Evolutionary conservation across 805 yeast species (phyloP).

Genomic region (Sungouiella blattae): DNA sequence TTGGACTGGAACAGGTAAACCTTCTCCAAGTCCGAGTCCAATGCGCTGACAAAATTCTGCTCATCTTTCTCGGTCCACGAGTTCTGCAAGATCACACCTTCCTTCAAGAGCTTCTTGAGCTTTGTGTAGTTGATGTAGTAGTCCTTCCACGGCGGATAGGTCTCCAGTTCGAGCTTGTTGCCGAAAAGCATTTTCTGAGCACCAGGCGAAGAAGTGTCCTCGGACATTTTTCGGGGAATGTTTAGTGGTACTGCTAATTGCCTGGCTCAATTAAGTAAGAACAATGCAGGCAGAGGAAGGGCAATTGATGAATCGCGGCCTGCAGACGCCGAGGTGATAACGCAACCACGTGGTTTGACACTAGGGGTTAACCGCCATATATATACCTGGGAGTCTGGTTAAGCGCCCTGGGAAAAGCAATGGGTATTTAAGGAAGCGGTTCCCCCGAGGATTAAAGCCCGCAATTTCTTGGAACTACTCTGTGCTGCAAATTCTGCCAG

Average conservation of each 20-base stretch:
- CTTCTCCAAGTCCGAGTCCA: constrained; percentile 71
- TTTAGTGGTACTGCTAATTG: background rate
- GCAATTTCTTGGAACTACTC: no score
- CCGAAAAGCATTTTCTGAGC: constrained; percentile 71
- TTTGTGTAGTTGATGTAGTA: constrained; percentile 64
- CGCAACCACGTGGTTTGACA: no score
- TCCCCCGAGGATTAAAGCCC: no score
- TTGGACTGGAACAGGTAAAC: constrained; percentile 69
- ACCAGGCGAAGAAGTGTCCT: constrained; percentile 1
- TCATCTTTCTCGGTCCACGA: constrained; percentile 74
- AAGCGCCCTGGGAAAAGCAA: no score
- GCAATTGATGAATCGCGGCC: no score
- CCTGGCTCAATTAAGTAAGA: background rate
- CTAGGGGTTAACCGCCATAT: no score
- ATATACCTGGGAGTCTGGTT: no score
- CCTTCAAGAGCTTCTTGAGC: constrained; percentile 66
- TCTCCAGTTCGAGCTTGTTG: constrained; percentile 74
- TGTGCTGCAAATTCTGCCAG: no score
- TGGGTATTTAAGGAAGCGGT: no score
- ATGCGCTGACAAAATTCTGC: constrained; percentile 57
- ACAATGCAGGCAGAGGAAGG: no score
- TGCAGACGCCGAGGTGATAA: no score
- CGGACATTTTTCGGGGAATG: constrained; percentile 5
- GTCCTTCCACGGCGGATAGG: constrained; percentile 83
- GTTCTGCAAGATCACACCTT: constrained; percentile 48